Evolutionary conservation across 495 filamentous ascomycete species (phyloP), one percentile per base, ranked within the genome.

Genomic region (Aspergillus bridgeri): DNA sequence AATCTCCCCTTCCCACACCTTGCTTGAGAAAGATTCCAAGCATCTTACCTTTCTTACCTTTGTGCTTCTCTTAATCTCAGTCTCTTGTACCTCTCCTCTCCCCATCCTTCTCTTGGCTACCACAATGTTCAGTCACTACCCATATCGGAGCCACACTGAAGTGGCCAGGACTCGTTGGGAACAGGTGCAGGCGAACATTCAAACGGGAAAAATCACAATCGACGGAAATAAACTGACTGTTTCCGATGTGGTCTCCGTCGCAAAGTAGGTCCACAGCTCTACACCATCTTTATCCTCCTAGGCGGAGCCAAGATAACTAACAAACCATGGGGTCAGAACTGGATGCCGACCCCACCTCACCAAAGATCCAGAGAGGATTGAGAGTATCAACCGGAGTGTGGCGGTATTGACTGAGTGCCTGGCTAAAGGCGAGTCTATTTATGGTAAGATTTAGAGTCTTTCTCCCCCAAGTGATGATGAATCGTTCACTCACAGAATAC

Each of bases 221-320:
- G 59, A 65, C 47, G 62, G 62, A 21, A 54, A 54, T 5, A 59
- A 44, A n/a, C 53, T 65, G 19, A 59, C 61, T 29, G 59, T 65
- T 50, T 49, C 62, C 38, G 29, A 48, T 1, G 62, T 65, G n/a
- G 59, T 61, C 15, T 59, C 62, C 2, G 56, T 65, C 13, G 62
- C 62, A 25, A 48, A 48, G 62, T 65, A 42, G 15, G 48, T 29
- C 7, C 33, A 38, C 3, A 0, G 13, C 13, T 15, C 25, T 15
- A 1, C 5, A n/a, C n/a, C n/a, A n/a, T 38, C 33, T 38, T 1
- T 29, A 1, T 1, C 27, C 6, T 29, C 9, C 33, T 15, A 15
- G 7, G 8, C 5, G 11, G 5, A 38, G 17, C 6, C 3, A 38
- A 2, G 0, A 15, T 38, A 15, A 15, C 9, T 38, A 15, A 38